These are phyloP conservation scores for Suillus tomentosus DNA, from an alignment of 768 basidiomycete species.

Conservation along the genomic window DNA sequence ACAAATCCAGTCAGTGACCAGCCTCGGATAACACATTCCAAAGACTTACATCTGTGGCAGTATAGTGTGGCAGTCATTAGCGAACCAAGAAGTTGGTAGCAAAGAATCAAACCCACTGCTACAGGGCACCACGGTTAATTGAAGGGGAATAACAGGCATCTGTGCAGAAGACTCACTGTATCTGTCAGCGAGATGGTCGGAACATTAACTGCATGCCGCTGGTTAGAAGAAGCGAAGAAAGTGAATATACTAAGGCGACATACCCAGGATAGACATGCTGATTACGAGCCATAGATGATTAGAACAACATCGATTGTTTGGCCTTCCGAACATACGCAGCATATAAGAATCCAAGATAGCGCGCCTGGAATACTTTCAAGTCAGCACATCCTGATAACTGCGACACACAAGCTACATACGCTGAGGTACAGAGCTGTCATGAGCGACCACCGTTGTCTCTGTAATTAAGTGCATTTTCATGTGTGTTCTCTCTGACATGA, in stretches of 20 bases:
- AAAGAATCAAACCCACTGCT: neutral
- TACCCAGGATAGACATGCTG: neutral
- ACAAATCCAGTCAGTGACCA: neutral
- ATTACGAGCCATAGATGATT: neutral
- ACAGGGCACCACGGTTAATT: neutral
- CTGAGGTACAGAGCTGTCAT: neutral
- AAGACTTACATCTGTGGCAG: neutral
- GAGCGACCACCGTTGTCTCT: neutral
- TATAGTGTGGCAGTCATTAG: neutral
- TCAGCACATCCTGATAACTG: neutral
- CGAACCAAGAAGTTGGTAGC: neutral
- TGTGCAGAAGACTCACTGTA: neutral
- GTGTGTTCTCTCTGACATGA: neutral
- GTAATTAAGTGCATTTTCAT: neutral
- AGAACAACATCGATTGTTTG: neutral
- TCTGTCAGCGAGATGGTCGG: neutral
- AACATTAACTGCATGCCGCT: neutral
- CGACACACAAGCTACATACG: neutral
- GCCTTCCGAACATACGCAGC: neutral
- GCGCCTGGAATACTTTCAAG: neutral
- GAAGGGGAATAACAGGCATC: neutral
- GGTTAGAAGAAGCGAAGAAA: neutral
- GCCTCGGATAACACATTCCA: neutral
- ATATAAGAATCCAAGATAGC: neutral
- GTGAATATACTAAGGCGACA: neutral